phyloP scores from a whole-genome alignment of 2,329 filamentous ascomycete species.

The Penicillium sp. region DNA sequence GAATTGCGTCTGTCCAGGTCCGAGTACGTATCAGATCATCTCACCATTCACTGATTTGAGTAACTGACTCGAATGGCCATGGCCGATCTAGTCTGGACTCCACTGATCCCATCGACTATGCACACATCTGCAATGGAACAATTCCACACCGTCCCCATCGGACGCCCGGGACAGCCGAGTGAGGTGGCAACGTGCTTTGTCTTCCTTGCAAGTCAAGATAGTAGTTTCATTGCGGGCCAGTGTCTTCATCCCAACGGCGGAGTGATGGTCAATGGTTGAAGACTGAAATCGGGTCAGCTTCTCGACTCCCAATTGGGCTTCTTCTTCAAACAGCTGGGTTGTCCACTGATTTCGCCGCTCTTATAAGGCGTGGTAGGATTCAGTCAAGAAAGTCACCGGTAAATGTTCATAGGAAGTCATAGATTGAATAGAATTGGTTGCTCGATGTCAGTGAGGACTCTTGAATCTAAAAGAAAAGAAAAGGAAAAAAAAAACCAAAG shows the following conservation, averaged over 20 bases:
- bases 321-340: too few species aligned
- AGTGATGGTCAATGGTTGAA: slow-evolving; percentile 46
- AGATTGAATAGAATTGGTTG: too few species aligned
- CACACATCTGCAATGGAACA: slow-evolving; percentile 62
- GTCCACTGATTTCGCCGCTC: too few species aligned
- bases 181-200: slow-evolving; percentile 79
- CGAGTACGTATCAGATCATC: slow-evolving; percentile 36
- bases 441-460: too few species aligned
- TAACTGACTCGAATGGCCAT: not conserved
- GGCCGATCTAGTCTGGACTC: slow-evolving; percentile 60
- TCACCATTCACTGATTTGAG: not conserved
- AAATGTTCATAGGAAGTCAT: too few species aligned
- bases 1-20: slow-evolving; percentile 70
- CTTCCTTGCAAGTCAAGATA: slow-evolving; percentile 70
- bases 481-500: too few species aligned
- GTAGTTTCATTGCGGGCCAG: slow-evolving; percentile 68
- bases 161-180: slow-evolving; percentile 69
- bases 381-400: too few species aligned
- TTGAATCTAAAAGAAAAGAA: too few species aligned
- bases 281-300: not conserved
- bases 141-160: slow-evolving; percentile 66
- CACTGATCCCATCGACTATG: slow-evolving; percentile 69
- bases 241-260: slow-evolving; percentile 60
- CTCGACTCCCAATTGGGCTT: too few species aligned
- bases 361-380: too few species aligned